Evolutionary conservation across 2,329 filamentous ascomycete genomes (phyloP).

Genomic region (Penicillium sp.): DNA sequence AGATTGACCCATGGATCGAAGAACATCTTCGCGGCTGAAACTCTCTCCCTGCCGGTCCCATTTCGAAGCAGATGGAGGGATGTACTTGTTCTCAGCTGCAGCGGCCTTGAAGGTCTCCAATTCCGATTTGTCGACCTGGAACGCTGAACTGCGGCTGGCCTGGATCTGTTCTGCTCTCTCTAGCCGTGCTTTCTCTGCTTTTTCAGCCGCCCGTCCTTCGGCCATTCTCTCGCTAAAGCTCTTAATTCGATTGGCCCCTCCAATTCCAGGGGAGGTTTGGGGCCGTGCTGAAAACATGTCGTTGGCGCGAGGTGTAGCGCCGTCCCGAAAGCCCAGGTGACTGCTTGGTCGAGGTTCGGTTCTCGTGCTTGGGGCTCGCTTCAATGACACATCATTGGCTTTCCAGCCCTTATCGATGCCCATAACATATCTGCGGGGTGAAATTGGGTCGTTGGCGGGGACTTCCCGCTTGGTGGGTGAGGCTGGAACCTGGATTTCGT

Average conservation of each 20-base stretch:
- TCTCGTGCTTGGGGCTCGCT: conserved; percentile 57
- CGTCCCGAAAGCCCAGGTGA: conserved; percentile 31
- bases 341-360: conserved; percentile 33
- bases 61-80: conserved; percentile 47
- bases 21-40: conserved; percentile 67
- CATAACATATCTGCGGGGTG: conserved; percentile 75
- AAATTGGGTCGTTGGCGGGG: conserved; percentile 59
- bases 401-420: conserved; percentile 88
- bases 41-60: conserved; percentile 51
- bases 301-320: conserved; percentile 25
- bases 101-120: conserved; percentile 45
- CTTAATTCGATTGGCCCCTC: conserved; percentile 43
- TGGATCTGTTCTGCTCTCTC: conserved; percentile 41
- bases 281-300: conserved; percentile 26
- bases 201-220: conserved; percentile 57
- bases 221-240: conserved; percentile 86
- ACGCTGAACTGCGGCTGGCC: conserved; percentile 45
- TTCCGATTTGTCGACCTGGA: conserved; percentile 46
- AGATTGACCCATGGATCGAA: conserved; percentile 35
- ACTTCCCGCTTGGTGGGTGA: conserved; percentile 62
- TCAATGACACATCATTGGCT: conserved; percentile 81
- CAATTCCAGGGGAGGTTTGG: conserved; percentile 29
- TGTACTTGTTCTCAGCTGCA: conserved; percentile 35
- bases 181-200: conserved; percentile 40
- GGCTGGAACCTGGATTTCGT: conserved; percentile 72